Conservation (phyloP, 495 filamentous ascomycete genomes). For the Xylaria venustula region DNA sequence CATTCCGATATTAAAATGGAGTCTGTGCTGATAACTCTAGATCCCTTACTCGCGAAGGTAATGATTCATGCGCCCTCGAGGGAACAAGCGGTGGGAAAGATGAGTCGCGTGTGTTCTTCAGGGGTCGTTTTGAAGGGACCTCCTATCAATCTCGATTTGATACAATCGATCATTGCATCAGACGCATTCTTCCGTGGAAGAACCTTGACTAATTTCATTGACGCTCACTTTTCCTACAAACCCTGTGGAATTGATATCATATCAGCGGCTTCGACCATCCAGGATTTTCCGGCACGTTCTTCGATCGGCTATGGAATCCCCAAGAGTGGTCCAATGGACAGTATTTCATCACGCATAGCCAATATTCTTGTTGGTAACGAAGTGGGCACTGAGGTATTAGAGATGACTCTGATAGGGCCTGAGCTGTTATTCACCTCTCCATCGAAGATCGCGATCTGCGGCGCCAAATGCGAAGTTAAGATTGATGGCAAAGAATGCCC, state of each 20-base stretch:
- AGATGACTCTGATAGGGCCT: slow-evolving; percentile 59
- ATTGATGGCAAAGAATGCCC: no score
- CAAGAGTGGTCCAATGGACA: slow-evolving; percentile 57
- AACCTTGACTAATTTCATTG: slow-evolving; percentile 55
- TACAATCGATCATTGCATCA: slow-evolving; percentile 45
- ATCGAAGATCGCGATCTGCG: slow-evolving; percentile 50
- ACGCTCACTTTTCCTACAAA: slow-evolving; percentile 45
- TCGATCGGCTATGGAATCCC: slow-evolving; percentile 51
- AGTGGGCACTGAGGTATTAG: slow-evolving; percentile 50
- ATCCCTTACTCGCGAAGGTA: slow-evolving; percentile 63
- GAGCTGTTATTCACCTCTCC: slow-evolving; percentile 53
- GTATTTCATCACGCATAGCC: slow-evolving; percentile 51
- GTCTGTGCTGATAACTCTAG: slow-evolving; percentile 27
- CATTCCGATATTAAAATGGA: no score
- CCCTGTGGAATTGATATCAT: slow-evolving; percentile 58
- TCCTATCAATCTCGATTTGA: slow-evolving; percentile 57
- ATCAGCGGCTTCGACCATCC: slow-evolving; percentile 53
- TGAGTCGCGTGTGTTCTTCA: slow-evolving; percentile 41
- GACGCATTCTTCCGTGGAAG: slow-evolving; percentile 43
- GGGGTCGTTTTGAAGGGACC: slow-evolving; percentile 37
- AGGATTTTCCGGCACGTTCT: slow-evolving; percentile 59
- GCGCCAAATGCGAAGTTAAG: no score
- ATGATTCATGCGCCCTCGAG: slow-evolving; percentile 51
- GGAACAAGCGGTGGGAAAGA: slow-evolving; percentile 38
- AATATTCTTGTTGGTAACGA: slow-evolving; percentile 60